Conservation (phyloP, 257 asterid species). For the Plantago major region DNA sequence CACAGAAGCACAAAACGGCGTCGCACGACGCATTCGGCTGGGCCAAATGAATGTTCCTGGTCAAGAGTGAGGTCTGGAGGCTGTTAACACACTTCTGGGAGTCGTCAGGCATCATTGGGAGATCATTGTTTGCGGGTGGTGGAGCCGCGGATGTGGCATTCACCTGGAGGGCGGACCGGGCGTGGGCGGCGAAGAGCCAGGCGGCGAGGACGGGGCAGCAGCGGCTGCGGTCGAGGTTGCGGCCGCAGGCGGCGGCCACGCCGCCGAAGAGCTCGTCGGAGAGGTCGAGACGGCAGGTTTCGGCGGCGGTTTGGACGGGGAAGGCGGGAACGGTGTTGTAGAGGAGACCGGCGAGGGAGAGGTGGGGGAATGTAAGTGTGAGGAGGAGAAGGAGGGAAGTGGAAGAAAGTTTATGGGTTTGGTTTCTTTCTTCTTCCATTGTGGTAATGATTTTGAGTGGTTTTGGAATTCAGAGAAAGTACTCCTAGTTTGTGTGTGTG, state of each 20-base stretch:
- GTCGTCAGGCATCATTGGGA: conserved; percentile 97
- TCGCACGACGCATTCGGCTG: conserved; percentile 88
- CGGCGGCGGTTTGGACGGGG: conserved; percentile 64
- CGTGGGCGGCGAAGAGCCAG: conserved; percentile 97
- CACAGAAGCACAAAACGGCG: conserved; percentile 91
- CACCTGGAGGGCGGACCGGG: conserved; percentile 71
- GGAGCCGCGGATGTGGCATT: conserved; percentile 17
- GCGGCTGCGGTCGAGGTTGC: conserved; percentile 83
- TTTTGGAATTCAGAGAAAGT: no score
- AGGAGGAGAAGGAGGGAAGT: conserved; percentile 8
- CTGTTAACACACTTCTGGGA: conserved; percentile 88
- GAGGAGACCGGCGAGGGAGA: conserved; percentile 69
- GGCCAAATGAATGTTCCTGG: conserved; percentile 63
- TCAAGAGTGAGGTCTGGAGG: conserved; percentile 58
- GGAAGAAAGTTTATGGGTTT: not conserved
- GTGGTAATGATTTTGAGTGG: no score
- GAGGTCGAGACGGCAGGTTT: conserved; percentile 65
- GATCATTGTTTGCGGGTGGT: conserved; percentile 47
- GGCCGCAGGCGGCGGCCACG: conserved; percentile 77
- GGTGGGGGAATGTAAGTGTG: conserved; percentile 36
- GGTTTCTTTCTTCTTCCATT: not conserved
- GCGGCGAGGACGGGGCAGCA: conserved; percentile 98
- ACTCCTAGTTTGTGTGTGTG: no score
- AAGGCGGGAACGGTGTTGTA: conserved; percentile 87
- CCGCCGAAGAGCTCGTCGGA: conserved; percentile 94